Evolutionary conservation across 2,329 filamentous ascomycete species (phyloP).

Genomic region (Ophiostoma tasmaniense): DNA sequence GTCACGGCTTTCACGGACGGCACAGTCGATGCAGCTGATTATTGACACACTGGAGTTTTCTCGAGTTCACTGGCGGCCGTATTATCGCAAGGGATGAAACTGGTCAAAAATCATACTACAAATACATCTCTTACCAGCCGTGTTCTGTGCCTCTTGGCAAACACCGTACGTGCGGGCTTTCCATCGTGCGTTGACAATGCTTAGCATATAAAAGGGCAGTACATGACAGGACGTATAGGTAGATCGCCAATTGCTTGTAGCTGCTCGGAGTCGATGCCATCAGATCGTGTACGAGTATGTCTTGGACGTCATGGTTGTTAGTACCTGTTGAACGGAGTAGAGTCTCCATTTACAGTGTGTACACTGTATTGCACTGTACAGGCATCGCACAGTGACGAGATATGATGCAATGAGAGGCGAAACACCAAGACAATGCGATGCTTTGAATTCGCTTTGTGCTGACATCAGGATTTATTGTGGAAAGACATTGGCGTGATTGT

Average conservation of each 20-base stretch:
- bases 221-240: no score
- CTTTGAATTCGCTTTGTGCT: neutral
- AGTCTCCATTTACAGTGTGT: neutral
- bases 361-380: neutral
- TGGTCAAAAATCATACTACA: no score
- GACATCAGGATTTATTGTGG: constrained; percentile 3
- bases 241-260: neutral
- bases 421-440: neutral
- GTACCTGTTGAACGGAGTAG: neutral
- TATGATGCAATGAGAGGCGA: constrained; percentile 9
- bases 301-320: neutral
- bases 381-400: neutral
- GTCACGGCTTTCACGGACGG: no score
- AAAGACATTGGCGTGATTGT: neutral
- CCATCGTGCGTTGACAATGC: no score
- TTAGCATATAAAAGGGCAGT: no score
- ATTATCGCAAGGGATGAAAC: no score
- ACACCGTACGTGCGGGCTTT: no score
- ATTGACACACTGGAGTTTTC: no score
- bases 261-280: neutral
- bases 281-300: neutral
- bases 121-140: no score
- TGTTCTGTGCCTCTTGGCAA: no score
- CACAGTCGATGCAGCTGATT: no score
- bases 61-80: no score